Evolutionary conservation across 495 filamentous ascomycete species (phyloP), one percentile per base, ranked within the genome.

Genomic region (Halenospora varia): DNA sequence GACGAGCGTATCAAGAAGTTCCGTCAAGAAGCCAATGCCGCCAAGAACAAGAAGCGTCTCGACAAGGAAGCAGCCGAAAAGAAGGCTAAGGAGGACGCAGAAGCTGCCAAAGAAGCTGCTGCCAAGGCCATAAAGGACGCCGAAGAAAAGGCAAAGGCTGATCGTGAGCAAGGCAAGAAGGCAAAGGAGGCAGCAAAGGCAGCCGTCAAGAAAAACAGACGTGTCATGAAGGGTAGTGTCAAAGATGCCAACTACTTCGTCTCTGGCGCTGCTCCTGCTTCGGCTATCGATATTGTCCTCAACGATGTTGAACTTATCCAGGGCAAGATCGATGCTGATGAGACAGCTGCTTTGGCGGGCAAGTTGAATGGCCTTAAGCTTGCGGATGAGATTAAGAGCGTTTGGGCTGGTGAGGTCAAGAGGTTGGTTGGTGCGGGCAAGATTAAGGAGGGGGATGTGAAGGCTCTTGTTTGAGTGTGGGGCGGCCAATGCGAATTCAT

Each of bases 131-230:
- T 84, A 68, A 89, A 88, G 73, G 89, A 91, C 56, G 87, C 88
- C 23, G 95, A 95, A 72, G 92, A 87, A 63, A 80, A 85, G 39
- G 92, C 90, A 60, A 95, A 94, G 77, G 80, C 80, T 17, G 84
- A 90, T 51, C 84, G 85, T 56, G 90, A 87, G 57, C 83, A 90
- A 64, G 82, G 81, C 71, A 97, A 97, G 85, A 97, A 98, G 81
- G 88, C 89, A 45, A 96, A 96, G 75, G 94, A 98, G 72, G 94
- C 93, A 26, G 89, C 88, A 3, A 98, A 98, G 85, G 96, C 89
- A 69, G 93, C 95, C 2, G 84, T 92, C 62, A 98, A 98, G 89
- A 97, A 97, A 88, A 97, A 98, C 78, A 96, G 96, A 78, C 87
- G 94, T 77, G 89, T 97, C 29, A 80, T 97, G 57, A 89, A 93